Conservation (phyloP, 2,329 filamentous ascomycete genomes). For the Exophiala phaeomuriformis region DNA sequence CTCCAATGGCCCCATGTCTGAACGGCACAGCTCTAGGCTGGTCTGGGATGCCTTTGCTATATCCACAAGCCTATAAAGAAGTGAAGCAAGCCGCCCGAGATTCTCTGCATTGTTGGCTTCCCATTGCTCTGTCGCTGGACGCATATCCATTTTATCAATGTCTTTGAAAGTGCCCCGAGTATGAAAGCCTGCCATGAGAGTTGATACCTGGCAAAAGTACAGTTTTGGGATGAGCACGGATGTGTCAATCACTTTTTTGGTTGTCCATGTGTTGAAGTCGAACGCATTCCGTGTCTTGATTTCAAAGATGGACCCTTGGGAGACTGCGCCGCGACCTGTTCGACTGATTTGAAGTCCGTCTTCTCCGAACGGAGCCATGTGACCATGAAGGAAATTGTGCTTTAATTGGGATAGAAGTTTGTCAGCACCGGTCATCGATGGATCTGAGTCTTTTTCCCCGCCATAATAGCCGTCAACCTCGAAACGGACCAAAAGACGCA, state of each 20-base stretch:
- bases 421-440: no score
- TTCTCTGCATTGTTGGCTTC: constrained; percentile 34
- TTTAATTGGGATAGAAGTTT: no score
- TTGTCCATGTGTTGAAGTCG: constrained; percentile 47
- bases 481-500: constrained; percentile 49
- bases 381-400: no score
- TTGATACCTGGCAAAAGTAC: constrained; percentile 47
- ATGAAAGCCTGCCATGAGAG: constrained; percentile 48
- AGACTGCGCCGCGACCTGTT: background rate
- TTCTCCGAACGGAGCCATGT: no score
- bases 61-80: constrained; percentile 31
- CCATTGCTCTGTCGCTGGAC: constrained; percentile 36
- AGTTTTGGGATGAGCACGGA: constrained; percentile 39
- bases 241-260: constrained; percentile 33
- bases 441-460: no score
- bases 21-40: constrained; percentile 32
- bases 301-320: background rate
- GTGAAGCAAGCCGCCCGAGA: constrained; percentile 28
- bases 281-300: constrained; percentile 29
- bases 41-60: constrained; percentile 25
- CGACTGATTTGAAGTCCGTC: no score
- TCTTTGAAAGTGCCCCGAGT: constrained; percentile 38
- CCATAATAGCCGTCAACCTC: constrained; percentile 51
- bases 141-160: constrained; percentile 36
- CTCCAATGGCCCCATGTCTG: background rate